Percentiles rank a stretch among this genome's conserved stretches.
Evolutionary conservation across 352 stramenopile genomes (phyloP).

Genomic region (Phytopythium delawarense): DNA sequence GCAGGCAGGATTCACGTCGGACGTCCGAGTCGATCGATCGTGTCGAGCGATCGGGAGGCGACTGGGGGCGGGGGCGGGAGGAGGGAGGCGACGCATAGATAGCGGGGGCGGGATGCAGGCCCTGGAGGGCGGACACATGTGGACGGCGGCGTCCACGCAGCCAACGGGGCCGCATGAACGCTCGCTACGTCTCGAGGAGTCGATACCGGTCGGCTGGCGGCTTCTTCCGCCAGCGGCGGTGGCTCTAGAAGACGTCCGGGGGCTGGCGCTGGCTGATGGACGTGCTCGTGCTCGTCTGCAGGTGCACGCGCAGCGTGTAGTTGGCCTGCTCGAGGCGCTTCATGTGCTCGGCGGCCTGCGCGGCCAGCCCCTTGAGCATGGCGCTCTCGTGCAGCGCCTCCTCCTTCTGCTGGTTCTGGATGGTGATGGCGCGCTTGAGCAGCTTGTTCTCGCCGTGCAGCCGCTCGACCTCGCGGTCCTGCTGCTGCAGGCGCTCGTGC

Average conservation of each 20-base stretch:
- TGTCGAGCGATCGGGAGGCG: background rate
- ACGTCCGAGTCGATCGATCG: background rate
- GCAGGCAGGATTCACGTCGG: background rate
- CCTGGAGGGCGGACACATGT: background rate
- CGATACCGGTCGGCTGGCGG: background rate
- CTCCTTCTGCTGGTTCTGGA: conserved; percentile 88
- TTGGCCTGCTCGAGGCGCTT: conserved; percentile 84
- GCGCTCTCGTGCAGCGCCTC: conserved; percentile 71
- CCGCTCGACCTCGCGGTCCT: conserved; percentile 56
- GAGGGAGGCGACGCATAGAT: conserved; percentile 1
- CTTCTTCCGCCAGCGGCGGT: background rate
- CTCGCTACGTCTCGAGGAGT: background rate
- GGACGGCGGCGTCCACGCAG: background rate
- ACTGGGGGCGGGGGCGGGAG: background rate
- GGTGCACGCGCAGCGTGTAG: conserved; percentile 80
- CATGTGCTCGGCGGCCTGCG: conserved; percentile 82
- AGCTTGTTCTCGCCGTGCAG: conserved; percentile 83
- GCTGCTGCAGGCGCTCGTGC: conserved; percentile 28
- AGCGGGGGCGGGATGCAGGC: background rate
- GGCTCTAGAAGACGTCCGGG: conserved; percentile 65
- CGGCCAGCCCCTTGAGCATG: conserved; percentile 64
- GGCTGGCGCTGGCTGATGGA: conserved; percentile 25
- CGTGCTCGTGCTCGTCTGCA: conserved; percentile 74
- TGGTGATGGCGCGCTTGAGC: conserved; percentile 78
- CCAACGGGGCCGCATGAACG: background rate